Percentiles rank a stretch among this genome's conserved stretches.
Evolutionary conservation across 305 asterid species (phyloP).

Genomic region (Fraxinus sp.): DNA sequence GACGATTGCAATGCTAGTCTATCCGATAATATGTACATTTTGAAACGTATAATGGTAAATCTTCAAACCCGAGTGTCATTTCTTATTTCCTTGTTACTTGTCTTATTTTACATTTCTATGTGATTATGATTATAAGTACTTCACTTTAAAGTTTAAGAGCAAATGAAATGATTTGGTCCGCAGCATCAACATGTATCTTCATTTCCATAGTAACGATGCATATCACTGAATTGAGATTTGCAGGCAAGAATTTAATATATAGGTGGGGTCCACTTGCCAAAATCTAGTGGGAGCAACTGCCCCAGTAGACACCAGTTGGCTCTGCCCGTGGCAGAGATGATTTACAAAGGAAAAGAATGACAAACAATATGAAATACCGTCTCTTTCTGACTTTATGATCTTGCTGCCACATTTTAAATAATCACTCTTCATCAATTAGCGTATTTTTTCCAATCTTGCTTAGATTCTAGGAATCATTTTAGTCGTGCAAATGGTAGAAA

Average conservation of each 20-base stretch:
- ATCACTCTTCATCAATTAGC: not conserved
- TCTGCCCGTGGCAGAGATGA: not conserved
- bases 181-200: not conserved
- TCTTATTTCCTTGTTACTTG: constrained; percentile 10
- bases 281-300: not conserved
- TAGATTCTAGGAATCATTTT: not conserved
- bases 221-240: not conserved
- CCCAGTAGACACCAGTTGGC: not conserved
- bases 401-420: not conserved
- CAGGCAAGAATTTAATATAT: not conserved
- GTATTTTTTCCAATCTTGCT: not conserved
- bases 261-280: not conserved
- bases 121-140: not conserved
- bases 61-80: constrained; percentile 13
- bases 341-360: not conserved
- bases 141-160: not conserved
- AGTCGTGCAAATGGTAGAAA: not conserved
- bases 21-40: constrained; percentile 64
- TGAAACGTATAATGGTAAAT: constrained; percentile 95
- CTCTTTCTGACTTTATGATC: not conserved
- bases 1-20: constrained; percentile 46
- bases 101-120: constrained; percentile 7
- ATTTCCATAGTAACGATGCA: not conserved
- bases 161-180: not conserved
- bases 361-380: not conserved